phyloP scores from a whole-genome alignment of 306 rosid genomes.

The Boehmeria nivea region DNA sequence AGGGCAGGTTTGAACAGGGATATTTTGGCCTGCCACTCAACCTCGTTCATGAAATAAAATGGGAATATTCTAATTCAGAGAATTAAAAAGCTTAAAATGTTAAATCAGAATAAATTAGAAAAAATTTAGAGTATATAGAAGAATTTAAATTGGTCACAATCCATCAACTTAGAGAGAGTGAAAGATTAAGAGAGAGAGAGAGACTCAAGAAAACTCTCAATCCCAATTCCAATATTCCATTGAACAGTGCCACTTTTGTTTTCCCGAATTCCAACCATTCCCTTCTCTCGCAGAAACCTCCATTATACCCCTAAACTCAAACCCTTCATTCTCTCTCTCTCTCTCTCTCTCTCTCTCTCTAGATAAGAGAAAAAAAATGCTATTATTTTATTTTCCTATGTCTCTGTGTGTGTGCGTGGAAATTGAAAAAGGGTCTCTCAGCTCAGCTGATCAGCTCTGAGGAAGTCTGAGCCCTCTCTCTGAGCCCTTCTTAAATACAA shows the following conservation, averaged over 20 bases:
- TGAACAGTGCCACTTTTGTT: conserved; percentile 51
- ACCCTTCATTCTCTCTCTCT: conserved; percentile 2
- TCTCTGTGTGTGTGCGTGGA: conserved; percentile 18
- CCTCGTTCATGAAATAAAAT: conserved; percentile 52
- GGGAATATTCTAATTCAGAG: conserved; percentile 54
- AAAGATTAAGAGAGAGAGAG: conserved; percentile 19
- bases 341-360: conserved; percentile 5
- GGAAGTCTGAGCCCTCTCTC: conserved; percentile 14
- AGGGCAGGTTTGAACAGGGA: conserved; percentile 32
- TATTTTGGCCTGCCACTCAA: conserved; percentile 43
- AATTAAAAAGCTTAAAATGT: conserved; percentile 19
- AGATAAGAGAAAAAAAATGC: conserved; percentile 16
- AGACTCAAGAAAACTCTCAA: conserved; percentile 17
- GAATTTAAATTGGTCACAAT: conserved; percentile 51
- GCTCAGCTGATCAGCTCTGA: conserved; percentile 9
- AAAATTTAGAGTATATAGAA: background rate
- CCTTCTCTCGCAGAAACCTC: conserved; percentile 36
- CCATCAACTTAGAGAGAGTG: conserved; percentile 30
- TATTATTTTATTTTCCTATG: background rate
- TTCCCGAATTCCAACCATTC: conserved; percentile 59
- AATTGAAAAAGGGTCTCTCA: conserved; percentile 23
- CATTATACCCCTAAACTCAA: conserved; percentile 26
- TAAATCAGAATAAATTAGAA: conserved; percentile 23
- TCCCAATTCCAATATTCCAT: conserved; percentile 53
- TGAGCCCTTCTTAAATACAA: conserved; percentile 47